Evolutionary conservation across 768 basidiomycete species (phyloP).

Genomic region (Paxillus ammoniavirescens): DNA sequence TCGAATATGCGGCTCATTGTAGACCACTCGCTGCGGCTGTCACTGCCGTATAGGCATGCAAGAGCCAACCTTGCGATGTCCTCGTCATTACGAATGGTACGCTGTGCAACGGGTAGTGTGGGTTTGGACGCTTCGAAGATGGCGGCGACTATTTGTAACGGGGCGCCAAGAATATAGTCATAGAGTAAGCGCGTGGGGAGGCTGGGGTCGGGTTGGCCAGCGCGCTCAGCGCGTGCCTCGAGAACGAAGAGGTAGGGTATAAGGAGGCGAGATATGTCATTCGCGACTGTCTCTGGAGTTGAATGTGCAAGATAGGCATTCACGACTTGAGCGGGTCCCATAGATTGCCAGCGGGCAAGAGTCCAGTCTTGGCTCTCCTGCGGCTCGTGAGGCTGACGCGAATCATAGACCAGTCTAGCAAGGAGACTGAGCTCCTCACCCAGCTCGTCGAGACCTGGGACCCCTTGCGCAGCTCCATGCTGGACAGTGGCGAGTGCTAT

Average conservation of each 20-base stretch:
- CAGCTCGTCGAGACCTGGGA: constrained; percentile 75
- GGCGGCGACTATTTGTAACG: constrained; percentile 65
- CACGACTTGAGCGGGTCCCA: constrained; percentile 66
- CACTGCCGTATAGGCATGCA: constrained; percentile 83
- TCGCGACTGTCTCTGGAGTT: constrained; percentile 58
- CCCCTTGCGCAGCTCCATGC: constrained; percentile 78
- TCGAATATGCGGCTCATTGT: constrained; percentile 93
- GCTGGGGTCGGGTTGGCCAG: constrained; percentile 64
- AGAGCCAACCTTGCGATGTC: constrained; percentile 86
- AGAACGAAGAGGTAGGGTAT: constrained; percentile 93
- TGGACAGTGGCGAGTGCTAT: constrained; percentile 78
- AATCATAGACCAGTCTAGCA: constrained; percentile 84
- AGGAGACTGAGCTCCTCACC: constrained; percentile 93
- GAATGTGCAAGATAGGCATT: constrained; percentile 76
- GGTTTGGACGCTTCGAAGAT: constrained; percentile 93
- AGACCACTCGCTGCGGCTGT: constrained; percentile 68
- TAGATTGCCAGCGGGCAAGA: constrained; percentile 65
- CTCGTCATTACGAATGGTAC: constrained; percentile 78
- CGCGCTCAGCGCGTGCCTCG: constrained; percentile 83
- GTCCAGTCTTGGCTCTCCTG: constrained; percentile 66
- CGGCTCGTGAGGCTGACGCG: constrained; percentile 43
- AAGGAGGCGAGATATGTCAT: constrained; percentile 73
- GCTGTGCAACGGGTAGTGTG: constrained; percentile 64
- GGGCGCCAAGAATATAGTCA: constrained; percentile 67
- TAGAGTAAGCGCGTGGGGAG: constrained; percentile 67